These are phyloP conservation scores for Fonsecaea erecta DNA, from an alignment of 2,329 filamentous ascomycete species.

Conservation along the genomic window DNA sequence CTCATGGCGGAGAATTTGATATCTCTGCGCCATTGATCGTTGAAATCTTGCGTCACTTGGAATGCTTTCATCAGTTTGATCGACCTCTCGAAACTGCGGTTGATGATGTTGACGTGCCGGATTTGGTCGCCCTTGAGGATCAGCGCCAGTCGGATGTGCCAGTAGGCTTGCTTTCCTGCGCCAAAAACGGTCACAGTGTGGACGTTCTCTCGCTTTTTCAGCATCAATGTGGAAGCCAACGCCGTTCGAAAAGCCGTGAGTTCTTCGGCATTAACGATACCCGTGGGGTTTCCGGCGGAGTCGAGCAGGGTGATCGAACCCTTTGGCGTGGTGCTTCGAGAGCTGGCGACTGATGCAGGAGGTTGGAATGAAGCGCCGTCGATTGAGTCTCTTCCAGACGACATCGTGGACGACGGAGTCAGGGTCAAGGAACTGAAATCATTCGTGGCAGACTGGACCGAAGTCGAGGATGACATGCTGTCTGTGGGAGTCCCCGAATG, in stretches of 20 bases:
- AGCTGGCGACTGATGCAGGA: slow-evolving; percentile 41
- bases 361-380: slow-evolving; percentile 38
- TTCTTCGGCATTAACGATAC: slow-evolving; percentile 69
- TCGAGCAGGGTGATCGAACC: slow-evolving; percentile 66
- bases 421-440: slow-evolving; percentile 45
- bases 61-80: slow-evolving; percentile 58
- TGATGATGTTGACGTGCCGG: slow-evolving; percentile 80
- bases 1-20: slow-evolving; percentile 73
- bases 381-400: slow-evolving; percentile 37
- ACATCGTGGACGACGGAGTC: slow-evolving; percentile 41
- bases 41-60: slow-evolving; percentile 53
- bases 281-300: slow-evolving; percentile 61
- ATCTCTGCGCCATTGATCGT: slow-evolving; percentile 65
- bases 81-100: slow-evolving; percentile 60
- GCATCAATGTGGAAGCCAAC: slow-evolving; percentile 63
- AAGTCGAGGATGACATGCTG: slow-evolving; percentile 36
- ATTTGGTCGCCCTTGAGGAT: slow-evolving; percentile 69
- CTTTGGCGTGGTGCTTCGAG: slow-evolving; percentile 54
- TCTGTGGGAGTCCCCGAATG: slow-evolving; percentile 26
- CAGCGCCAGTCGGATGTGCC: slow-evolving; percentile 86
- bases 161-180: slow-evolving; percentile 87
- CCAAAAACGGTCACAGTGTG: slow-evolving; percentile 84
- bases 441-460: slow-evolving; percentile 43
- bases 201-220: slow-evolving; percentile 69
- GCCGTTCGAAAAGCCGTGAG: slow-evolving; percentile 72